phyloP scores from a whole-genome alignment of 768 basidiomycete genomes.

The Russula sp. region DNA sequence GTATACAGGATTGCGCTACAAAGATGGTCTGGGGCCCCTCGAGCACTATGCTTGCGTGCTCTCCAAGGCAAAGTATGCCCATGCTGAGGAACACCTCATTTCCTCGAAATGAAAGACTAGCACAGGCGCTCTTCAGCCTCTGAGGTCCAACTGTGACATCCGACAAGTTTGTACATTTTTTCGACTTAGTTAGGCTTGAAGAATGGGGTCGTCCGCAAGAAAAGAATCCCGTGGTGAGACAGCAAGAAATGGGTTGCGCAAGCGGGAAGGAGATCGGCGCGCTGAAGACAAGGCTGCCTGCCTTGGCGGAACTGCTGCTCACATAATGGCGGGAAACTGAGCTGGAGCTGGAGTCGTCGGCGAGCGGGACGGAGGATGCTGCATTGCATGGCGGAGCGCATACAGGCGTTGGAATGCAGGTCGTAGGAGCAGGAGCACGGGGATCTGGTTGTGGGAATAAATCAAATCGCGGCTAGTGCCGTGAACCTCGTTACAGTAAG shows the following conservation, averaged over 20 bases:
- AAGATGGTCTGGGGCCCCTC: constrained; percentile 57
- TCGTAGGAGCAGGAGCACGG: constrained; percentile 43
- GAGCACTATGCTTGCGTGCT: constrained; percentile 79
- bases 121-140: constrained; percentile 29
- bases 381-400: background rate
- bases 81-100: constrained; percentile 49
- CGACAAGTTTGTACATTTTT: constrained; percentile 71
- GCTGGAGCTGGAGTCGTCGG: constrained; percentile 47
- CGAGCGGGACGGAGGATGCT: constrained; percentile 32
- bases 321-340: constrained; percentile 51
- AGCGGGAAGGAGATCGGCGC: constrained; percentile 39
- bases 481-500: constrained; percentile 45
- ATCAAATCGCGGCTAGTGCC: constrained; percentile 48
- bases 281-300: constrained; percentile 62
- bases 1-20: constrained; percentile 51
- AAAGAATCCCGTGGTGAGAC: background rate
- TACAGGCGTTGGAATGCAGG: constrained; percentile 17
- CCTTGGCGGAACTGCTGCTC: constrained; percentile 49
- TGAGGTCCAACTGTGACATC: constrained; percentile 27
- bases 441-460: constrained; percentile 36
- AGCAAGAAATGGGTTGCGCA: constrained; percentile 29
- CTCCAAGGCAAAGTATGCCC: constrained; percentile 8
- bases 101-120: constrained; percentile 31
- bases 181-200: constrained; percentile 76
- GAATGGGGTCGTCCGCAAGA: constrained; percentile 52